Evolutionary conservation across 805 yeast species (phyloP).

Genomic region (Lipomyces oligophaga): DNA sequence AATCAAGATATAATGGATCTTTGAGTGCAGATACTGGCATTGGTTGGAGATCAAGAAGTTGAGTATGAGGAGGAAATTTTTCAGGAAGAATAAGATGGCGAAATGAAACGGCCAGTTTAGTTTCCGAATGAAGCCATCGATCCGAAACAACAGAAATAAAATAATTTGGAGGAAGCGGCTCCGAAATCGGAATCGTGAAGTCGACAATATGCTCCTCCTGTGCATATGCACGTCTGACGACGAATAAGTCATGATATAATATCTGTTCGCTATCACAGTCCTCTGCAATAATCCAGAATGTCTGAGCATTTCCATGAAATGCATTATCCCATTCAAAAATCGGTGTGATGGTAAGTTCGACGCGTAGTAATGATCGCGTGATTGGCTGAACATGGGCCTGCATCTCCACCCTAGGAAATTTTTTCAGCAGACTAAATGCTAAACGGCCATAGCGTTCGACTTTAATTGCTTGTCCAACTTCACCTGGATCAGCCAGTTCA

Average conservation of each 20-base stretch:
- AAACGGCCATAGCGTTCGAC: constrained; percentile 59
- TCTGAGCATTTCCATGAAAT: constrained; percentile 62
- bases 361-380: constrained; percentile 59
- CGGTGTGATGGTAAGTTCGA: constrained; percentile 66
- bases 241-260: constrained; percentile 54
- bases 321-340: constrained; percentile 72
- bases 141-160: constrained; percentile 73
- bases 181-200: constrained; percentile 57
- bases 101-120: constrained; percentile 57
- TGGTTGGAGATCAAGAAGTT: constrained; percentile 50
- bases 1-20: constrained; percentile 45
- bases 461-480: constrained; percentile 75
- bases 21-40: constrained; percentile 50
- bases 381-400: constrained; percentile 70
- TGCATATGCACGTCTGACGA: constrained; percentile 50
- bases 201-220: constrained; percentile 56
- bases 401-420: constrained; percentile 68
- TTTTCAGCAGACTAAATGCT: constrained; percentile 52
- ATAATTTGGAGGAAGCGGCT: constrained; percentile 63
- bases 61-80: constrained; percentile 60
- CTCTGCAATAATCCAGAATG: constrained; percentile 69
- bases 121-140: constrained; percentile 76
- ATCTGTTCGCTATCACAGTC: constrained; percentile 78
- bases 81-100: constrained; percentile 54
- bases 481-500: constrained; percentile 59